Evolutionary conservation across 805 yeast species (phyloP), one percentile per base, ranked within the genome.

Genomic region (Wickerhamiella vanderwaltii): DNA sequence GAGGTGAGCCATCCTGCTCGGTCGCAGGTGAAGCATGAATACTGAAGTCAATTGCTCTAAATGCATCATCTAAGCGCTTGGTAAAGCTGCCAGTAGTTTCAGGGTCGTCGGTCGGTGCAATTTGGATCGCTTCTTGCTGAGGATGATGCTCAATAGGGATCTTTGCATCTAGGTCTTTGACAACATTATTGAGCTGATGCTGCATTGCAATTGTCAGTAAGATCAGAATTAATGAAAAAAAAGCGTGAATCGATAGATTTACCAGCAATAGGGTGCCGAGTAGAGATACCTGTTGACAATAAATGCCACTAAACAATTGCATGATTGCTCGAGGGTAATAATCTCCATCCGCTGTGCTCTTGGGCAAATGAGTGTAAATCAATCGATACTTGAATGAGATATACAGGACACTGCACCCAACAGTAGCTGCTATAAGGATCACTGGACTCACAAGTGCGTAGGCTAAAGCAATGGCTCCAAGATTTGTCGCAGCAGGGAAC

Each of bases 371-470:
- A 47, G 69, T 67, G 55, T 69, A 77, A 36, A 77, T 72, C 50
- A 71, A 75, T 47, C 71, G 72, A 55, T 81, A 81, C 57, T 81
- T 83, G 65, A 73, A 80, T 5, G 88, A 80, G 9, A 78, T 51
- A 43, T 73, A 64, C 6, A 75, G 70, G 39, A 82, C 52, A 0
- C 67, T 53, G 51, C 82, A 75, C 1, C 83, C 68, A 16, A 81
- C 53, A 11, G 68, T 54, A 29, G 77, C 66, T 50, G 80, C 74
- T 0, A 81, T 59, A 7, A 81, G 64, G 9, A 86, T 80, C 42
- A 83, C 49, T 0, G 96, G 96, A 0, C 94, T 77, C 6, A 87
- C 72, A 4, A 85, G 71, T 4, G 85, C 72, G 53, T 84, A 86
- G 1, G 83, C 77, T 26, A 86, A 60, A 0, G 88, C 85, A 45